phyloP scores from a whole-genome alignment of 2,329 filamentous ascomycete species.

The Ophiognomonia clavigignenti-juglandacearum region DNA sequence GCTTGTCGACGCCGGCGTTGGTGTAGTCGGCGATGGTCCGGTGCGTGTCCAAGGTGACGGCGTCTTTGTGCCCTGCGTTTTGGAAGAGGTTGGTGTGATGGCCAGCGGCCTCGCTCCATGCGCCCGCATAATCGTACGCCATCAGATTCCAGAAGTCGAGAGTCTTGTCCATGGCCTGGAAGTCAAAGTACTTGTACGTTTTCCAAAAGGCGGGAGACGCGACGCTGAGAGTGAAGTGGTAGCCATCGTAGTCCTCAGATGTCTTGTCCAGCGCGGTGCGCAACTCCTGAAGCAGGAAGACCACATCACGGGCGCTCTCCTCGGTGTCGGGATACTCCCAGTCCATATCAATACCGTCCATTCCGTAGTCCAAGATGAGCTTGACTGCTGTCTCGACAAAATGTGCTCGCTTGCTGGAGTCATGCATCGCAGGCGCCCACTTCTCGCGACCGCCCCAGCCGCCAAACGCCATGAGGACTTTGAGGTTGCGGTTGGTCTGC shows the following conservation, averaged over 20 bases:
- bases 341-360: conserved; percentile 53
- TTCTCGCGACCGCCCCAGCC: conserved; percentile 74
- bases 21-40: conserved; percentile 61
- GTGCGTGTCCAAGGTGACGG: conserved; percentile 66
- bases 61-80: conserved; percentile 42
- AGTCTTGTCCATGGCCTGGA: conserved; percentile 39
- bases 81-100: conserved; percentile 67
- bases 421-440: conserved; percentile 61
- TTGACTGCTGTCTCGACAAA: conserved; percentile 68
- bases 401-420: conserved; percentile 51
- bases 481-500: conserved; percentile 69
- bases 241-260: conserved; percentile 21
- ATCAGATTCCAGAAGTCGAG: conserved; percentile 56
- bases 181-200: conserved; percentile 39
- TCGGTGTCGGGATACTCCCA: conserved; percentile 41
- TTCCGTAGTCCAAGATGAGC: conserved; percentile 63
- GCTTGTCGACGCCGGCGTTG: conserved; percentile 47
- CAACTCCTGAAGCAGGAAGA: conserved; percentile 36
- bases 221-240: conserved; percentile 28
- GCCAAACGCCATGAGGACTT: conserved; percentile 73
- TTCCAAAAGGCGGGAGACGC: conserved; percentile 34
- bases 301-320: conserved; percentile 34
- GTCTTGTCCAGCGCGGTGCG: conserved; percentile 31
- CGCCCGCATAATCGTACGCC: conserved; percentile 66
- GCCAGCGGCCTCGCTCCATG: conserved; percentile 55